Base-by-base conservation (phyloP, 2,329 filamentous ascomycete species). In the Berkeleyomyces basicola region DNA sequence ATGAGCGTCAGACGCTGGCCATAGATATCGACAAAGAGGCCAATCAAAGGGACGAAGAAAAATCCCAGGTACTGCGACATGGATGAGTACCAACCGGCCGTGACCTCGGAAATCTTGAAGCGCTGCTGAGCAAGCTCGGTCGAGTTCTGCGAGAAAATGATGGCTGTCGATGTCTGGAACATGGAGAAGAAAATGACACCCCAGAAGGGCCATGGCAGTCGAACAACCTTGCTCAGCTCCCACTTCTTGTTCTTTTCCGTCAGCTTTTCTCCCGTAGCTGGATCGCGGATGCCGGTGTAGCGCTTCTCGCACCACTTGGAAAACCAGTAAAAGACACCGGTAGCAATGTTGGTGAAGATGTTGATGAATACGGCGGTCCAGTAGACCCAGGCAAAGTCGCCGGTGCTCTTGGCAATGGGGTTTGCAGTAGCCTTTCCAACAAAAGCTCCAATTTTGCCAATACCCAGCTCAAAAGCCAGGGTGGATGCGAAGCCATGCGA, bases 351-450 rank as follows among this genome's bases (percentile, higher is more conserved):
- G 7, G 82, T 84, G 65, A 85, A 84, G 2, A 85, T 63, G 64
- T 84, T 83, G 79, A 84, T 84, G 67, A 82, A 80, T 0, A 85
- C 81, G 0, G 78, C 76, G 7, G 78, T 78, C 82, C 82, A 84
- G 67, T 79, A 84, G 0, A 80, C 79, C 80, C 81, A 84, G 61
- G 77, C 77, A 55, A 85, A 85, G 67, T 84, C 75, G 0, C 81
- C 80, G 0, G 78, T 80, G 10, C 77, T 79, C 66, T 72, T 75
- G 0, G 81, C 76, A 36, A 84, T 84, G 31, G 82, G 73, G 55
- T 84, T 84, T 2, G 82, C 80, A 0, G 81, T 81, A 0, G 80
- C 75, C 66, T 82, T 82, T 9, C 82, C 82, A 1, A 82, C 79
- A 63, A 85, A 84, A 0, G 76, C 77, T 1, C 82, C 82, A 7